These are phyloP conservation scores for Erodium trifolium DNA, from an alignment of 441 rosid genomes.

Conservation along the genomic window DNA sequence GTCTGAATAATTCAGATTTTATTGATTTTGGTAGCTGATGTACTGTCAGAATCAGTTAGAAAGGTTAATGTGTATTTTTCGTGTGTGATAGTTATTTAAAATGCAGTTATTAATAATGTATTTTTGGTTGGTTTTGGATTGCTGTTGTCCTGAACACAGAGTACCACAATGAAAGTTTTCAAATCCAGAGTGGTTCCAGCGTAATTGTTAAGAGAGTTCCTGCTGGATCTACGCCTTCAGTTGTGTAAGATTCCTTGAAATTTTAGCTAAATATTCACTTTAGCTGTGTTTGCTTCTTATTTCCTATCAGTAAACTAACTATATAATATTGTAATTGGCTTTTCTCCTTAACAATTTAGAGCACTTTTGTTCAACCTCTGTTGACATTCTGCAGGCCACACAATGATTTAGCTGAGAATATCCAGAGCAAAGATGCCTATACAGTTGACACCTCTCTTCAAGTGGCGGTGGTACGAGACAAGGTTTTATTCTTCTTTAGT, in stretches of 20 bases:
- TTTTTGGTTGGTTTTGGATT: not conserved
- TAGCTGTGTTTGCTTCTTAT: not conserved
- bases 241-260: slow-evolving; percentile 20
- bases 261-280: not conserved
- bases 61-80: not conserved
- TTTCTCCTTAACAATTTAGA: not conserved
- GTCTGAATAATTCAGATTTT: too few relatives aligned
- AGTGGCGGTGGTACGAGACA: slow-evolving; percentile 17
- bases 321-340: not conserved
- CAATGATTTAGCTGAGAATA: slow-evolving; percentile 16
- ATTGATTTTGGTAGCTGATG: too few relatives aligned
- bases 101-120: not conserved
- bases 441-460: slow-evolving; percentile 17
- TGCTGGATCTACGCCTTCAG: slow-evolving; percentile 23
- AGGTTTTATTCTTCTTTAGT: slow-evolving; percentile 7
- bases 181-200: slow-evolving; percentile 37
- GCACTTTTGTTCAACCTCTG: not conserved
- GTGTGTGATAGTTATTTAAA: not conserved
- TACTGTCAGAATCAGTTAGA: not conserved
- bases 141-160: slow-evolving; percentile 24
- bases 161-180: slow-evolving; percentile 27
- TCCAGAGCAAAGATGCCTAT: slow-evolving; percentile 8
- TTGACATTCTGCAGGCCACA: slow-evolving; percentile 21
- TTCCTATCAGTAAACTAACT: not conserved
- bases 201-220: slow-evolving; percentile 49